Evolutionary conservation across 208 protist species (phyloP), one percentile per base, ranked within the genome.

Genomic region (Crithidia mellificae): DNA sequence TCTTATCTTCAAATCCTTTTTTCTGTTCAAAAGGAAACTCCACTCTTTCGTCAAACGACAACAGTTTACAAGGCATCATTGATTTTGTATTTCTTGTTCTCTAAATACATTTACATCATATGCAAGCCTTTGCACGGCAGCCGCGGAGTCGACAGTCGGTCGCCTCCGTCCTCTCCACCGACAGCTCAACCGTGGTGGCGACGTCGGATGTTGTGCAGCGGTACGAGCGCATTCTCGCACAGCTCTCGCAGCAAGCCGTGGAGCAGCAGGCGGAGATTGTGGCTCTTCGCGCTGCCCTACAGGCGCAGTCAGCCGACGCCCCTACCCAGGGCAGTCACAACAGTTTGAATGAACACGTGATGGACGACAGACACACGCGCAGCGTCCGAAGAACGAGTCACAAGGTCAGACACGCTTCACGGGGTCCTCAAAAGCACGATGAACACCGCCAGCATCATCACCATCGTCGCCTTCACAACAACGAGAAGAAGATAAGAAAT

Each of bases 241-340:
- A 81, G 8, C 76, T 91, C 57, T 68, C 85, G 12, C 49, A 76
- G 24, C 83, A 88, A 49, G 76, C 80, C 2, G 30, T 85, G 3
- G 57, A 77, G 43, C 86, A 92, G 63, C 77, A 92, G 63, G 51
- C 77, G 9, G 83, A 88, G 24, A 87, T 92, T 32, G 29, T 17
- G 19, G n/a, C 43, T 25, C 51, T 92, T 25, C 76, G 71, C 15
- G 36, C 24, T 6, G 50, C 58, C 6, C 47, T 85, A 34, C 34
- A 58, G 9, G 1, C 2, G 1, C 34, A 43, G 19, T 6, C 9
- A 20, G 7, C 3, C 3, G 34, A 7, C 9, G 8, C 9, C 22
- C 17, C 30, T 4, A 30, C 15, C 7, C 32, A 1, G 4, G 20
- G 9, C 1, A 4, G 34, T 11, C 2, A 27, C 19, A 6, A 30